Base-by-base conservation (phyloP, 345 rosid species). In the Euphorbia lathyris region DNA sequence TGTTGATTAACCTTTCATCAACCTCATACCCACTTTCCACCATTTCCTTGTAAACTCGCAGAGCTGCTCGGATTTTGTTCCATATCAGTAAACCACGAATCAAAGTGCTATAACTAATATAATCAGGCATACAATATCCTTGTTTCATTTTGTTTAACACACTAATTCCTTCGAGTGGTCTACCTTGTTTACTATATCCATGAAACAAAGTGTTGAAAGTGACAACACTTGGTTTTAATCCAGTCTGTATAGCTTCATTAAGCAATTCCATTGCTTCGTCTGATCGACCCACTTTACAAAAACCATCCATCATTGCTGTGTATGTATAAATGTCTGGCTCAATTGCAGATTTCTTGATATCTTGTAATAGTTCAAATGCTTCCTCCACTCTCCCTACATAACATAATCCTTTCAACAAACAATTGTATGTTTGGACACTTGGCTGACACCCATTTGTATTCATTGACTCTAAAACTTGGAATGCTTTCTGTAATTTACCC, bases 331-430 rank as follows among this genome's bases (percentile, higher is more conserved):
- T 67, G n/a, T 89, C 91, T 8, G 87, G 87, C 17, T 67, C 59
- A 22, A 70, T 12, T 1, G 75, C 16, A 0, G 52, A 64, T 19
- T 83, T 76, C 81, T 78, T 83, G 26, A 86, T 76, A 6, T 72
- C 64, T 59, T 65, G 69, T 75, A 86, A 48, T 72, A 84, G 72
- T 29, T 84, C 85, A 64, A 70, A 65, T 14, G 90, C 90, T 62
- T 84, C 85, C 83, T 89, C 91, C 27, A 89, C 87, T 48, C 80
- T 87, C 29, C 95, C 95, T 23, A 87, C 87, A 48, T 87, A 87
- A 74, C 92, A 89, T 63, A 89, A 74, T 29, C 92, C 88, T 65
- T 84, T 87, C 42, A 89, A 58, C 81, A 89, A 74, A 68, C 91
- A 89, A 70, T 89, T 89, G 72, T 85, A 83, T 0, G 87, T 84